A percentile compares a stretch with the other conserved stretches of the same genome.
Evolutionary conservation across 108 stramenopile genomes (phyloP).

Genomic region (Pseudonitzschia pungens): DNA sequence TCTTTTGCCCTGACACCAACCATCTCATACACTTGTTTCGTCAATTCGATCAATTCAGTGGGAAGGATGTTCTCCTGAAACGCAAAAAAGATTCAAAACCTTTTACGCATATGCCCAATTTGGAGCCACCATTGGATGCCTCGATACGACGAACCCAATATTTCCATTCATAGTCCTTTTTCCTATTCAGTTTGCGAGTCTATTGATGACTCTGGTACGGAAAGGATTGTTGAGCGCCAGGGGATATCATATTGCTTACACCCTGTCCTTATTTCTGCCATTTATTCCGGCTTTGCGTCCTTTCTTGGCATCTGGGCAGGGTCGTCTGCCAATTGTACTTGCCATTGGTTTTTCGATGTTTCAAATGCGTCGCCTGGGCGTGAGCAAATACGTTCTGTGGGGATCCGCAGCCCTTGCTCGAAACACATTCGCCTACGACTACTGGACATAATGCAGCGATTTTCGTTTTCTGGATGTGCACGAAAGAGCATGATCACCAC

Average conservation of each 20-base stretch:
- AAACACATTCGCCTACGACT: too few relatives aligned
- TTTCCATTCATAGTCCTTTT: slow-evolving; percentile 55
- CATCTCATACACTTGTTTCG: too few relatives aligned
- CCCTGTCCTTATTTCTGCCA: slow-evolving; percentile 46
- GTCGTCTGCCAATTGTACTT: slow-evolving; percentile 22
- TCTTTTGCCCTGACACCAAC: too few relatives aligned
- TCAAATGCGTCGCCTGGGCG: slow-evolving; percentile 42
- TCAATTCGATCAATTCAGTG: slow-evolving; percentile 8
- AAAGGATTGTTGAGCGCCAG: slow-evolving; percentile 56
- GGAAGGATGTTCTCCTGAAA: slow-evolving; percentile 52
- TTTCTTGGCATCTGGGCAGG: background rate
- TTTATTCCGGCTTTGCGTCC: slow-evolving; percentile 48
- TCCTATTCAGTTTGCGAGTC: slow-evolving; percentile 61
- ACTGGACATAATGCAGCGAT: too few relatives aligned
- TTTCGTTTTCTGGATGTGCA: too few relatives aligned
- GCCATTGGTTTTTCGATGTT: slow-evolving; percentile 39
- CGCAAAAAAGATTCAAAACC: slow-evolving; percentile 60
- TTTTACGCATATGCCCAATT: slow-evolving; percentile 74
- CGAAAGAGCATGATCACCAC: too few relatives aligned
- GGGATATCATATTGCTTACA: slow-evolving; percentile 59
- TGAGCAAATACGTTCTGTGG: slow-evolving; percentile 62
- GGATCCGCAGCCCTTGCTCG: too few relatives aligned
- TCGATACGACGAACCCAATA: slow-evolving; percentile 42
- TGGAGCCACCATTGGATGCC: slow-evolving; percentile 58
- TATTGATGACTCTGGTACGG: slow-evolving; percentile 72